Percentiles rank a stretch among this genome's conserved stretches.
Conservation (phyloP, 345 rosid species). For the Sonneratia caseolaris region DNA sequence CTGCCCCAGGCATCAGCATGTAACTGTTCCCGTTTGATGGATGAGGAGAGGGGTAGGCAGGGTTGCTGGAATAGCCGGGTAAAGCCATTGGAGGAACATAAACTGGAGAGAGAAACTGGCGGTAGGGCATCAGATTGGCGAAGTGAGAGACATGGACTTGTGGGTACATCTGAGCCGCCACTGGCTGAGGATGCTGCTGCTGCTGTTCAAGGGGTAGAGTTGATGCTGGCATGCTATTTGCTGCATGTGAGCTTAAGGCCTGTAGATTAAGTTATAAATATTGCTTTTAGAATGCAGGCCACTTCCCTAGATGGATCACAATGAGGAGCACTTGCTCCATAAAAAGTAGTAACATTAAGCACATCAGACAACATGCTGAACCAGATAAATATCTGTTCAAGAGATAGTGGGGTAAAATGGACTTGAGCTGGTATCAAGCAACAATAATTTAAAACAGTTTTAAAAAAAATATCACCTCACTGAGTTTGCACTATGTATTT, state of each 20-base stretch:
- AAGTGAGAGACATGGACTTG: slow-evolving; percentile 82
- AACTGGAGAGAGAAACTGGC: slow-evolving; percentile 71
- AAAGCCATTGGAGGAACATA: slow-evolving; percentile 82
- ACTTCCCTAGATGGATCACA: neutral
- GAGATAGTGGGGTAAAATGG: too few species aligned
- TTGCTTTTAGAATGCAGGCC: neutral
- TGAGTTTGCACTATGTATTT: neutral
- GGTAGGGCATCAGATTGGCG: slow-evolving; percentile 75
- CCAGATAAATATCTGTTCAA: too few species aligned
- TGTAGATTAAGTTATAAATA: slow-evolving; percentile 10
- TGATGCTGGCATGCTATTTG: slow-evolving; percentile 45
- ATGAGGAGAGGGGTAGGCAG: slow-evolving; percentile 56
- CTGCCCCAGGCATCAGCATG: slow-evolving; percentile 80
- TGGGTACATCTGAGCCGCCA: slow-evolving; percentile 72
- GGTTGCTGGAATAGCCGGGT: slow-evolving; percentile 78
- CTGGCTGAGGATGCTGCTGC: slow-evolving; percentile 21
- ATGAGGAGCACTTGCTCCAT: neutral
- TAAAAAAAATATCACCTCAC: neutral
- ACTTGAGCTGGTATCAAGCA: too few species aligned
- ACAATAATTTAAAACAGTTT: too few species aligned
- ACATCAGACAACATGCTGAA: neutral
- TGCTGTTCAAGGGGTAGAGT: slow-evolving; percentile 39
- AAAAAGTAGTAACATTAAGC: neutral
- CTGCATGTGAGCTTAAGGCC: slow-evolving; percentile 35
- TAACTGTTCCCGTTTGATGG: slow-evolving; percentile 78